Base-by-base conservation (phyloP, 148 eudicot species). In the Chenopodium album region DNA sequence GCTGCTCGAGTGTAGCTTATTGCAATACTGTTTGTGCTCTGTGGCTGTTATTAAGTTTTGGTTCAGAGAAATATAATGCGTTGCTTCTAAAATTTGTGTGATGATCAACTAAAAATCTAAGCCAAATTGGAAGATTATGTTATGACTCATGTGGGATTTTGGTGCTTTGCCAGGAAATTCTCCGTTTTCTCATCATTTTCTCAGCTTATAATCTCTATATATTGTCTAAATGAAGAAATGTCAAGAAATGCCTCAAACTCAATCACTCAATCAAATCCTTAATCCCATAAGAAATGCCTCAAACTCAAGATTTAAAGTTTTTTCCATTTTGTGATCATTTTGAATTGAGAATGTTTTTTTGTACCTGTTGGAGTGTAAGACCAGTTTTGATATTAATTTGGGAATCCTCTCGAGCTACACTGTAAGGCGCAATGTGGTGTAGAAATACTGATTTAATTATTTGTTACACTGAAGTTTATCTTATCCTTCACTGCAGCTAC, bases 401-500 rank as follows among this genome's bases (percentile, higher is more conserved):
- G 77, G 29, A 14, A 47, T 10, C 62, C 26, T 23, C 7, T 23
- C 10, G 28, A 74, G 77, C 63, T 50, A 50, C 66, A 62, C 23
- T 22, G 26, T 6, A 52, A 50, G 17, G 20, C 1, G 20, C 37
- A 48, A 10, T 74, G 63, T 20, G 62, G 11, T 50, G 11, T 14
- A 74, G 63, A 50, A 6, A 26, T 48, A 22, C 60, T 20, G 4
- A 32, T 46, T 22, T 60, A 37, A 29, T 8, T 62, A 7, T 28
- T 54, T 66, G 78, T 65, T 31, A 41, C 11, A 22, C 68, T 81
- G 63, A 73, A 59, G 54, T 37, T 13, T 17, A 60, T 23, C n/a
- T 60, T 7, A 28, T 74, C 29, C 70, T 81, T 50, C 31, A 80
- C 78, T 85, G 86, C 92, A 96, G 99, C 91, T 96, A 77, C 99